phyloP scores from a whole-genome alignment of 768 basidiomycete genomes.

The Termitomyces sp. region DNA sequence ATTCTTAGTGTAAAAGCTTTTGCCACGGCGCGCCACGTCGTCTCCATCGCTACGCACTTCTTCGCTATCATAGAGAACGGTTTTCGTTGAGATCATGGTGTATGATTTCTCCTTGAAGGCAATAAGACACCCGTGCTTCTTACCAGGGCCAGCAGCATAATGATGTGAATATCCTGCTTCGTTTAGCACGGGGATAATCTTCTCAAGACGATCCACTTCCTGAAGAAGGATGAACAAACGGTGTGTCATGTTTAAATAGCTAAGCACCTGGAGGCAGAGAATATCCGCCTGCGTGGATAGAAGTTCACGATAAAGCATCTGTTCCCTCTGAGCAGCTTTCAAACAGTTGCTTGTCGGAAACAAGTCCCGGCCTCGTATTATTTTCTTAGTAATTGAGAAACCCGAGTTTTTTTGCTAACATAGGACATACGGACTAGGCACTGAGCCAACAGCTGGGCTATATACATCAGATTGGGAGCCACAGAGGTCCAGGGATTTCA shows the following conservation, averaged over 20 bases:
- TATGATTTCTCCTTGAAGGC: conserved; percentile 58
- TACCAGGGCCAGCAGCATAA: conserved; percentile 65
- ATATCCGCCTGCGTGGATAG: conserved; percentile 70
- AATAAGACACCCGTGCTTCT: conserved; percentile 85
- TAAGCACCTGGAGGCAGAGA: conserved; percentile 74
- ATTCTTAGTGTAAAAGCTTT: conserved; percentile 72
- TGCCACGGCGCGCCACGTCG: conserved; percentile 38
- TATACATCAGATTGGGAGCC: conserved; percentile 10
- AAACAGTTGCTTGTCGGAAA: conserved; percentile 86
- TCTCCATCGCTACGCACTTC: conserved; percentile 37
- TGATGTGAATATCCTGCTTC: conserved; percentile 58
- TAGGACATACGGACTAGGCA: conserved; percentile 66
- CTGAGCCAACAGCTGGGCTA: conserved; percentile 65
- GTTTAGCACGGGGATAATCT: conserved; percentile 63
- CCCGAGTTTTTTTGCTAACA: background rate
- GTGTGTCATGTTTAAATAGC: background rate
- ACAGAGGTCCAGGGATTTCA: conserved; percentile 18
- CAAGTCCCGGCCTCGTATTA: conserved; percentile 61
- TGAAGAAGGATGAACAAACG: conserved; percentile 22
- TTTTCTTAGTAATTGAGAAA: background rate
- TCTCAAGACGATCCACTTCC: conserved; percentile 86
- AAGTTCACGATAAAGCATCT: conserved; percentile 78
- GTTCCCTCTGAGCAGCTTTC: conserved; percentile 65
- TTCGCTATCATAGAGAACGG: conserved; percentile 69
- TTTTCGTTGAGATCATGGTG: conserved; percentile 35